Conservation (phyloP, 192 early-diverging fungal species). For the Lunasporangiospora selenospora region DNA sequence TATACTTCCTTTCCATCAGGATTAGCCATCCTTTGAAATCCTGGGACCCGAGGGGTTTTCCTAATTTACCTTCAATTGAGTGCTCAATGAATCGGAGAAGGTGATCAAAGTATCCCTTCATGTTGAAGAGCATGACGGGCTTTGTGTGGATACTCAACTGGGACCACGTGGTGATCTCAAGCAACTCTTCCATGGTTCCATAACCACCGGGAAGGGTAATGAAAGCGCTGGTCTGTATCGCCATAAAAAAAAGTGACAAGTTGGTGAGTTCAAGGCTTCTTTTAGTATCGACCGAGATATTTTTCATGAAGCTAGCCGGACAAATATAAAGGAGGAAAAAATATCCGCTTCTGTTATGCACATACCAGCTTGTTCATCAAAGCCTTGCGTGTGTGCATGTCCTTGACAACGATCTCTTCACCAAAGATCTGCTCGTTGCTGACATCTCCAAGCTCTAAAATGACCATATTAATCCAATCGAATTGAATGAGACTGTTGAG, state of each 20-base stretch:
- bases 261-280: too few species aligned
- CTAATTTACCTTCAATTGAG: conserved; percentile 57
- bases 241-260: not conserved
- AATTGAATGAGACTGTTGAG: not conserved
- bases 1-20: too few species aligned
- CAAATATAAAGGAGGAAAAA: too few species aligned
- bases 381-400: conserved; percentile 87
- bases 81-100: conserved; percentile 69
- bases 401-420: conserved; percentile 67
- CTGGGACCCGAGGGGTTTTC: too few species aligned
- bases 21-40: too few species aligned
- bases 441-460: conserved; percentile 6
- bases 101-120: conserved; percentile 76
- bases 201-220: conserved; percentile 87
- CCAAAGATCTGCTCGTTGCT: conserved; percentile 49
- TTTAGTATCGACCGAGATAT: too few species aligned
- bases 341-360: too few species aligned
- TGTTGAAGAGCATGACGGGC: conserved; percentile 82
- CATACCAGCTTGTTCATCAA: conserved; percentile 70
- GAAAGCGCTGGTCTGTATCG: conserved; percentile 66
- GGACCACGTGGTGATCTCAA: conserved; percentile 84
- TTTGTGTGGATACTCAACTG: conserved; percentile 83
- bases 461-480: not conserved
- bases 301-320: too few species aligned
- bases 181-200: conserved; percentile 88